Base-by-base conservation (phyloP, 495 filamentous ascomycete species). In the Xylaria scruposa region DNA sequence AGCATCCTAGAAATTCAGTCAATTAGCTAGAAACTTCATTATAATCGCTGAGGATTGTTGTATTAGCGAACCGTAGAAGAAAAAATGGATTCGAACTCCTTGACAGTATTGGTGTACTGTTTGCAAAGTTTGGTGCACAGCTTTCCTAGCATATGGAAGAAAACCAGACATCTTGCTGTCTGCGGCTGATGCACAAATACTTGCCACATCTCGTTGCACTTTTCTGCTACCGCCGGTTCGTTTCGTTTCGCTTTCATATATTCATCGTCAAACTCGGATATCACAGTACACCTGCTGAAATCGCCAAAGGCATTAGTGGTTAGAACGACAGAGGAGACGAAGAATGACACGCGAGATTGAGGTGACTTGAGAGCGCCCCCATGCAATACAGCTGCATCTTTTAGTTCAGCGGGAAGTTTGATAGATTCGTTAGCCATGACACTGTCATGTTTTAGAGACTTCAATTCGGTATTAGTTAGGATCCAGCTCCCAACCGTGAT, bases 121-220 rank as follows among this genome's bases (percentile, higher is more conserved):
- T 59, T 38, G 56, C 56, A 59, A n/a, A 38, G 3, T 59, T 59
- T 38, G 56, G 13, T 36, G 62, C 72, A 74, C 29, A 74, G 24
- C 17, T 31, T n/a, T 47, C 73, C 73, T 1, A 74, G n/a, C 0
- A 74, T 21, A 15, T 38, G 36, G 21, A 74, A 15, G n/a, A 74
- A 74, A 4, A 74, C 70, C 21, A 74, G 73, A 47, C 73, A 74
- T 12, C 73, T 64, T 10, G 73, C 73, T 15, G 70, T 72, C 46
- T 72, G 73, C 10, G 73, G 70, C 33, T 74, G 73, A 33, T 74
- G 73, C 21, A 74, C 67, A 33, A 74, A 74, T 33, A 44, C 46
- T 31, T 72, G 68, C 70, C 73, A 74, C 36, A 74, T 29, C 8
- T 24, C 33, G 38, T 71, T 70, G 21, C 44, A 74, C 19, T 47